Base-by-base conservation (phyloP, 306 rosid species). In the Hylodesmum podocarpum region DNA sequence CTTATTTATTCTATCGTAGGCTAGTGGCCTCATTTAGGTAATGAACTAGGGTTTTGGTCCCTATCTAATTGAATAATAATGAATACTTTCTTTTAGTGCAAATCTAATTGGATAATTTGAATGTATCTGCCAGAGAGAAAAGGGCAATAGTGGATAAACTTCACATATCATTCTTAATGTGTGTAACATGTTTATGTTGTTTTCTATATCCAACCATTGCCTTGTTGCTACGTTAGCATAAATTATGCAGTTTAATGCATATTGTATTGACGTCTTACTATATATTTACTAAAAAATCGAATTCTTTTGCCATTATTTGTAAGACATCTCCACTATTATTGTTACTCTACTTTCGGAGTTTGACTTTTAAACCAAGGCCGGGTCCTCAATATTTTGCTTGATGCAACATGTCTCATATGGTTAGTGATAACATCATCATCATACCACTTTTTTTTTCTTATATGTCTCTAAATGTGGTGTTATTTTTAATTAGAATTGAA, bases 341-440 rank as follows among this genome's bases (percentile, higher is more conserved):
- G 29, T 67, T 39, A 27, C 34, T 53, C 44, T 6, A 41, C 51
- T 39, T 70, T 25, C 2, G 55, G 44, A 15, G 63, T 41, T 66
- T 73, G 70, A 65, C 63, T 64, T 64, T 15, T 2, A 8, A 44
- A 58, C 33, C 22, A 34, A 10, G 8, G 22, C 19, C 14, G 39
- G 29, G 49, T 29, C 51, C 57, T 27, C 15, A 21, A 55, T 3
- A 4, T 46, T 31, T 43, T 66, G 19, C 44, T 41, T 40, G 21
- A 54, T 57, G 76, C 59, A 12, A 47, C 73, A 65, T 64, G 51
- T 47, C 9, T 34, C 72, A 4, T 28, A 77, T 77, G 49, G 75
- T 41, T 58, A 19, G 14, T 10, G 51, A 54, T 46, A 22, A 50
- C 59, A 58, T 27, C 39, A 11, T 27, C 55, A 36, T 18, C 24